Base-by-base conservation (phyloP, 257 asterid species). In the Plantago major region DNA sequence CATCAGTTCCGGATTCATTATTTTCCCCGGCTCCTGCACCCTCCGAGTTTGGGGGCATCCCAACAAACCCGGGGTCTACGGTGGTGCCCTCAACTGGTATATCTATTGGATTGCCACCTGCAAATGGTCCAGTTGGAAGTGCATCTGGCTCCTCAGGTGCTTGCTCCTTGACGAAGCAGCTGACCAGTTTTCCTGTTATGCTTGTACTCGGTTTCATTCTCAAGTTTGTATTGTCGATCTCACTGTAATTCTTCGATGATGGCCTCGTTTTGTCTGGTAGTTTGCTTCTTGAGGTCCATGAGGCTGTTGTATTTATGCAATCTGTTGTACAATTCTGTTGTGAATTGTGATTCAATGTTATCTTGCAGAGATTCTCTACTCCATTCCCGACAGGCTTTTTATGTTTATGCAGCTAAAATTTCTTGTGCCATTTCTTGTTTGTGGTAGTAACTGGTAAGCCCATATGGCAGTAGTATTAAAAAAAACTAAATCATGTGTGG, bases 11-110 rank as follows among this genome's bases (percentile, higher is more conserved):
- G 17, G 74, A 71, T 33, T 73, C 82, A 6, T 16, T 67, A 37
- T 84, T 74, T 75, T 67, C 95, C 53, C 99, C 99, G 1, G 94
- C 97, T 55, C 97, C 97, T 44, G 74, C 97, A 16, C 99, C 99
- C 19, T 70, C 84, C 4, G 88, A 77, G 61, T 46, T 79, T 3
- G 90, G 95, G 3, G 94, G 97, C 46, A 63, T 84, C 46, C 95
- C 95, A 7, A 51, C 64, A 0, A 71, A 60, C 56, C 91, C 96
- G 0, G 65, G 54, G 47, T 66, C 40, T 33, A 33, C 87, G 0
- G 81, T 75, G 7, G 84, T 83, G 57, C 95, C 97, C 40, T 73
- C 91, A 11, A 52, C 95, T 6, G 81, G 89, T 17, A 76, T 77
- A 10, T 68, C 19, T 49, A 17, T 67, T 17, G 94, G 84, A 63